A percentile compares a stretch with the other conserved stretches of the same genome.
These are phyloP conservation scores for Cyphellophora attinorum DNA, from an alignment of 2,329 filamentous ascomycete species.

Conservation along the genomic window DNA sequence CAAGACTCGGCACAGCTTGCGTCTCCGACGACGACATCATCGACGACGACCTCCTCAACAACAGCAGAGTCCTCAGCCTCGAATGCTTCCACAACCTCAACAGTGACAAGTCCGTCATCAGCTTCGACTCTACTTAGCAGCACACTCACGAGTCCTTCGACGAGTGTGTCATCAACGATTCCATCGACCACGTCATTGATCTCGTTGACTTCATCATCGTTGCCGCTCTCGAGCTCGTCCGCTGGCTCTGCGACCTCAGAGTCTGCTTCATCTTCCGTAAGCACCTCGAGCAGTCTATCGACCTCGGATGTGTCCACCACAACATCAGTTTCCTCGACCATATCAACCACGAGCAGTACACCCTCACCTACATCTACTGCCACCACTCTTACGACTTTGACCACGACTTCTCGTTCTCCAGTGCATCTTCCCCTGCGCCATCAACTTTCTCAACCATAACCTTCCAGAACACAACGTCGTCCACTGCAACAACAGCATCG, in stretches of 20 bases:
- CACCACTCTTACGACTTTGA: slow-evolving; percentile 1
- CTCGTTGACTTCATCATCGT: too few relatives aligned
- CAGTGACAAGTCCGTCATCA: neutral
- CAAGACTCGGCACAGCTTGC: too few relatives aligned
- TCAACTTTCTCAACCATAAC: slow-evolving; percentile 1
- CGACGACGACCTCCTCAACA: slow-evolving; percentile 1
- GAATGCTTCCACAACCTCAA: neutral
- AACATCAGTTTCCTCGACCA: too few relatives aligned
- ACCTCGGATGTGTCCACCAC: neutral
- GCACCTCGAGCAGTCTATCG: neutral
- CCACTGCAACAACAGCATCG: slow-evolving; percentile 5
- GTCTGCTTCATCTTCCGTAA: too few relatives aligned
- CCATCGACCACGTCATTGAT: neutral
- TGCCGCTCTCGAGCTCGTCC: too few relatives aligned
- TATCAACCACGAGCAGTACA: neutral
- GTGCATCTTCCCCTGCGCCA: too few relatives aligned
- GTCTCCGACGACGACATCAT: slow-evolving; percentile 1
- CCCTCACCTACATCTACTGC: slow-evolving; percentile 1
- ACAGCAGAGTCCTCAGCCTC: neutral
- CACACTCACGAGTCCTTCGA: neutral
- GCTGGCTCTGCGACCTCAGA: too few relatives aligned
- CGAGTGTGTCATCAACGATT: neutral
- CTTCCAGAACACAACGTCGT: slow-evolving; percentile 1
- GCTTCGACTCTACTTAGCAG: slow-evolving; percentile 2
- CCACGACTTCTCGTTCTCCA: neutral